These are phyloP conservation scores for Tilletia setariae DNA, from an alignment of 1,284 basidiomycete species.

Conservation along the genomic window DNA sequence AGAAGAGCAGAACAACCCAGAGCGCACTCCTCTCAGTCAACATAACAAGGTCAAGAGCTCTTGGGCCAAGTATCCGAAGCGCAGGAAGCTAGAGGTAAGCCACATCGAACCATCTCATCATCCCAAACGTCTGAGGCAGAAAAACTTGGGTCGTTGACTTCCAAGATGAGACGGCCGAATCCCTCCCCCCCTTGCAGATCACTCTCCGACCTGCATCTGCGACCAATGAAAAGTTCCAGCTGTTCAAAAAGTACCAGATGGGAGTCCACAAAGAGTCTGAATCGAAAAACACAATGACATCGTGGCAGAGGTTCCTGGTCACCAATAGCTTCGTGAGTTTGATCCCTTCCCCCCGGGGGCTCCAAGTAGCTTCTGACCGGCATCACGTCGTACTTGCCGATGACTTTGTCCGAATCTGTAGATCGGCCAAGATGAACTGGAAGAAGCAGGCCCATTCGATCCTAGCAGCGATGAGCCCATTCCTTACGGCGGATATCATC, in stretches of 20 bases:
- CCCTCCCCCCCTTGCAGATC: slow-evolving; percentile 5
- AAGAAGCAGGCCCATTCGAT: slow-evolving; percentile 16
- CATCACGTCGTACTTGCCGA: background rate
- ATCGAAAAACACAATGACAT: slow-evolving; percentile 32
- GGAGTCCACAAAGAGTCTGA: slow-evolving; percentile 38
- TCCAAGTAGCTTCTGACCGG: background rate
- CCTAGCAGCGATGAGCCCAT: slow-evolving; percentile 12
- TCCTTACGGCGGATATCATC: slow-evolving; percentile 44
- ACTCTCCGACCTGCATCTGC: slow-evolving; percentile 23
- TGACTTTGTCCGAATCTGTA: background rate
- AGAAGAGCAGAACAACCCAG: background rate
- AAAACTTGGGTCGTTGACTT: too few relatives aligned
- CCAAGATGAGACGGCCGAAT: too few relatives aligned
- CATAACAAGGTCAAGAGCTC: background rate
- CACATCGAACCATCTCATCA: background rate
- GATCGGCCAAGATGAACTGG: background rate
- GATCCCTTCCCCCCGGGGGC: too few relatives aligned
- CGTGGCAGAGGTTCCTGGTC: slow-evolving; percentile 45
- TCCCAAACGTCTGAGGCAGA: background rate
- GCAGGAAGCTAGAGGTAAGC: background rate
- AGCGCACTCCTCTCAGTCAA: too few relatives aligned
- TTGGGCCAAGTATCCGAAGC: background rate
- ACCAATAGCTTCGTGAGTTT: slow-evolving; percentile 11
- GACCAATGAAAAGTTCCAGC: slow-evolving; percentile 45
- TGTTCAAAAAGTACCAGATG: slow-evolving; percentile 47